These are phyloP conservation scores for Metschnikowia bowlesiae DNA, from an alignment of 805 yeast genomes.

Conservation along the genomic window DNA sequence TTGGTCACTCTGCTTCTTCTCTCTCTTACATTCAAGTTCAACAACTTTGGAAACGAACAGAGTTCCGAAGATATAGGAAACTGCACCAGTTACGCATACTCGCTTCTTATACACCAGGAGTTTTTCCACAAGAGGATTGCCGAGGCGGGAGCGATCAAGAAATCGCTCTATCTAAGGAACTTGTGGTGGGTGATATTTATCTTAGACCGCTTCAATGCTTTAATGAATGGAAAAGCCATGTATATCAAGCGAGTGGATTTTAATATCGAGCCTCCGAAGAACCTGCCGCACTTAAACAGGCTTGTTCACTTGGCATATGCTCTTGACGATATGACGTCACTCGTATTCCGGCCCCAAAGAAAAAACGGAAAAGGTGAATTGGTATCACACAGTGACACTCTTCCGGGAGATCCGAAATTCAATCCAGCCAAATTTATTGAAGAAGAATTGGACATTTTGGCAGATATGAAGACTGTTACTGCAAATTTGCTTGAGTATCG, in stretches of 20 bases:
- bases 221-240: conserved; percentile 15
- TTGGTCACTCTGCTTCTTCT: conserved; percentile 19
- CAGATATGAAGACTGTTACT: conserved; percentile 2
- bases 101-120: conserved; percentile 18
- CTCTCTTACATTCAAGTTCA: conserved; percentile 16
- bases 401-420: conserved; percentile 13
- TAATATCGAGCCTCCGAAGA: conserved; percentile 12
- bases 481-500: background rate
- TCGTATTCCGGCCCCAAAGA: conserved; percentile 14
- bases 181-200: conserved; percentile 21
- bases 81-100: conserved; percentile 17
- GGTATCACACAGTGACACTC: conserved; percentile 6
- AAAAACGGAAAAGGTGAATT: background rate
- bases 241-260: conserved; percentile 16
- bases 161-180: conserved; percentile 11
- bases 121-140: conserved; percentile 12
- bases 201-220: conserved; percentile 19
- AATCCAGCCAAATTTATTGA: conserved; percentile 9
- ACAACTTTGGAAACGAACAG: conserved; percentile 21
- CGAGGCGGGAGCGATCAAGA: conserved; percentile 11
- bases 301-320: conserved; percentile 14
- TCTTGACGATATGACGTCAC: conserved; percentile 14
- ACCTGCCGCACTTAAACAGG: conserved; percentile 10
- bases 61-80: conserved; percentile 20
- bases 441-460: conserved; percentile 6